Conservation (phyloP, 441 rosid genomes). For the Corymbia calophylla region DNA sequence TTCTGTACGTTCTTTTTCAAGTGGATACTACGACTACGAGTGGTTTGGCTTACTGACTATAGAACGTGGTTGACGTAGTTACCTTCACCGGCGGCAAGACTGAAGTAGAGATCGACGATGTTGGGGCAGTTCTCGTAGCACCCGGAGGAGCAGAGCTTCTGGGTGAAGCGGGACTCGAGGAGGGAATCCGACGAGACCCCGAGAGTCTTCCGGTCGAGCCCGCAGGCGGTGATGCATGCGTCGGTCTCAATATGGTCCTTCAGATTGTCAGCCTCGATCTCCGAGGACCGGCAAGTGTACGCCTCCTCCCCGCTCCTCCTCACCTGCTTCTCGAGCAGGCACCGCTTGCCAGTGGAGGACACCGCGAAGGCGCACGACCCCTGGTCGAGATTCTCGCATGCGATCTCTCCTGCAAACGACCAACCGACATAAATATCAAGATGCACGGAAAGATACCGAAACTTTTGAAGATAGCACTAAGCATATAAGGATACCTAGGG, state of each 20-base stretch:
- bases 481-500: conserved; percentile 22
- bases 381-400: conserved; percentile 51
- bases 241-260: conserved; percentile 60
- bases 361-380: conserved; percentile 66
- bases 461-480: background rate
- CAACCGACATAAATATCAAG: background rate
- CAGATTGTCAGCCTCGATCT: conserved; percentile 55
- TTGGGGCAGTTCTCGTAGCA: conserved; percentile 76
- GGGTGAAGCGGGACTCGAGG: conserved; percentile 49
- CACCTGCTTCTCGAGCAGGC: conserved; percentile 57
- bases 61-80: background rate
- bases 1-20: background rate
- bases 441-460: background rate
- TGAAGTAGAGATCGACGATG: conserved; percentile 76
- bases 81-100: conserved; percentile 92
- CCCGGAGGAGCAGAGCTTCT: conserved; percentile 60
- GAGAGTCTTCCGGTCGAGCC: conserved; percentile 58
- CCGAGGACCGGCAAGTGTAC: conserved; percentile 58
- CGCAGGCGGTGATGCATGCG: conserved; percentile 55
- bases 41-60: background rate
- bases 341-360: conserved; percentile 58
- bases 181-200: conserved; percentile 83
- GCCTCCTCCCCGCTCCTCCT: conserved; percentile 50
- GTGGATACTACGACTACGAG: background rate
- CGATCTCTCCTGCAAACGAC: conserved; percentile 30